These are phyloP conservation scores for Neofusicoccum sp. DNA, from an alignment of 2,329 filamentous ascomycete genomes.

Conservation along the genomic window DNA sequence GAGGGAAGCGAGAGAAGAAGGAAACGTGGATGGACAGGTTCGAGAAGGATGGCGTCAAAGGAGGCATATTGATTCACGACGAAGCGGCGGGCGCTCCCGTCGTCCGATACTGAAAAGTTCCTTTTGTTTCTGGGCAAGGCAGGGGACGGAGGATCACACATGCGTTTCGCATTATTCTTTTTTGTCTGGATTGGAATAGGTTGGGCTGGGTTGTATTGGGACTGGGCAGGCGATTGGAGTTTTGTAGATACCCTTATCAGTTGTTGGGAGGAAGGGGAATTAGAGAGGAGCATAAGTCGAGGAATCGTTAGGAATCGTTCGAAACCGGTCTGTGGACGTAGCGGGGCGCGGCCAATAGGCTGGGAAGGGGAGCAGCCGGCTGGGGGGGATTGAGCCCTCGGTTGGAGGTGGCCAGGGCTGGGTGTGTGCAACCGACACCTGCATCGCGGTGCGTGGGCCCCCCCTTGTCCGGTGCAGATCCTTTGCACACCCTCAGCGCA, in stretches of 20 bases:
- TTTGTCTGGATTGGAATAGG: neutral
- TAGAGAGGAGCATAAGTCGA: neutral
- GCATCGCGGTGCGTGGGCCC: neutral
- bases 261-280: constrained; percentile 3
- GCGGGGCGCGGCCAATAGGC: neutral
- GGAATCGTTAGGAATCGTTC: neutral
- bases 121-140: neutral
- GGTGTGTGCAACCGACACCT: too few species aligned
- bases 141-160: neutral
- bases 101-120: constrained; percentile 33
- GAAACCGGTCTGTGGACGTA: neutral
- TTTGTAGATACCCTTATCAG: constrained; percentile 19
- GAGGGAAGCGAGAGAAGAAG: constrained; percentile 37
- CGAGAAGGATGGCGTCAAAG: constrained; percentile 44
- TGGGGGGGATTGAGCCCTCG: neutral
- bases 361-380: neutral
- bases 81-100: constrained; percentile 33
- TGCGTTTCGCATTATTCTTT: neutral
- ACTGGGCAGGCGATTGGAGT: constrained; percentile 7
- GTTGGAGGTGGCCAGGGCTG: neutral
- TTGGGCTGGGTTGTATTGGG: neutral
- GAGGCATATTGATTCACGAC: constrained; percentile 40
- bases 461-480: neutral
- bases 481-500: constrained; percentile 6
- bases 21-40: constrained; percentile 47